These are phyloP conservation scores for Tritrichomonas musculus DNA, from an alignment of 208 protist genomes.

Conservation along the genomic window DNA sequence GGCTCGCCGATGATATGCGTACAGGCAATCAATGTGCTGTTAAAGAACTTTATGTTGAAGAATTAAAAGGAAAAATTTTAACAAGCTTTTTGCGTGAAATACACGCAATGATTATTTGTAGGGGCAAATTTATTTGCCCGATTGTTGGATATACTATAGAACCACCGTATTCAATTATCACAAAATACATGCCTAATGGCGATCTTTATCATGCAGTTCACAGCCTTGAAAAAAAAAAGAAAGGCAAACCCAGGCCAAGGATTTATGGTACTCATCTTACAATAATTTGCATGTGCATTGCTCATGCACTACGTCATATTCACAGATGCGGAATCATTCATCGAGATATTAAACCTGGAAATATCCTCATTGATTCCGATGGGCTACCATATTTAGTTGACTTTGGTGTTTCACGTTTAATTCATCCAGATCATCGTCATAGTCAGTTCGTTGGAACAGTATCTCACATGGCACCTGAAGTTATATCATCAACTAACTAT, in stretches of 20 bases:
- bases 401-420: background rate
- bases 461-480: background rate
- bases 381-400: background rate
- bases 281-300: background rate
- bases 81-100: background rate
- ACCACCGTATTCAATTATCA: background rate
- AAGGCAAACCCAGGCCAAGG: background rate
- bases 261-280: background rate
- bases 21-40: background rate
- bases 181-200: background rate
- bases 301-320: background rate
- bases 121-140: background rate
- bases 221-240: background rate
- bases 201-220: background rate
- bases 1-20: background rate
- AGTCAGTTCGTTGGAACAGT: background rate
- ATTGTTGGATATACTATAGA: background rate
- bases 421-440: background rate
- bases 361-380: background rate
- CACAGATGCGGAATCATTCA: background rate
- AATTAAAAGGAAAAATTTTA: background rate
- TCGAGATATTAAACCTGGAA: slow-evolving; percentile 6
- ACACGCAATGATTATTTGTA: background rate
- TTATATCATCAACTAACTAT: background rate
- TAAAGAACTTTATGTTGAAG: background rate